Evolutionary conservation across 2,329 filamentous ascomycete species (phyloP).

Genomic region (Dactylellina leptospora): DNA sequence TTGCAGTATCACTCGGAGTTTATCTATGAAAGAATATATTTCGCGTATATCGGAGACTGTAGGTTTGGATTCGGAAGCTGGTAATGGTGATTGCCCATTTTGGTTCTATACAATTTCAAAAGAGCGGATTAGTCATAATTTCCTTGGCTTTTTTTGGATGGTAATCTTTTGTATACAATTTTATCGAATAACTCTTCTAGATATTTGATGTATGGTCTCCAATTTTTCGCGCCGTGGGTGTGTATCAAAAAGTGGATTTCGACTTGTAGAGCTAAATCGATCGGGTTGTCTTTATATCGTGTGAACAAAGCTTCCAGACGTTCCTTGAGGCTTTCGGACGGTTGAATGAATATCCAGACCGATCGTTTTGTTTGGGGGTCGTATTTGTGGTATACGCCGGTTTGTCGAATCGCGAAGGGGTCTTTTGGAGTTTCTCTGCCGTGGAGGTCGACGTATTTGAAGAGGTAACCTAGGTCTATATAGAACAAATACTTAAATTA

Average conservation of each 20-base stretch:
- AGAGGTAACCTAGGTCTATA: constrained; percentile 42
- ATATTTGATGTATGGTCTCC: constrained; percentile 43
- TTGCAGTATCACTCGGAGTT: constrained; percentile 21
- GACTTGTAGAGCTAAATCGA: constrained; percentile 39
- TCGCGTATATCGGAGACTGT: not conserved
- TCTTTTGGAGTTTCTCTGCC: constrained; percentile 11
- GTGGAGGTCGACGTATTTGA: constrained; percentile 43
- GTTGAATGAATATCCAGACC: constrained; percentile 43
- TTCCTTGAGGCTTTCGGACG: constrained; percentile 38
- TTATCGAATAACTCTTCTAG: constrained; percentile 19
- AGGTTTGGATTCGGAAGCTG: not conserved
- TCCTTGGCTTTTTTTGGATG: not conserved
- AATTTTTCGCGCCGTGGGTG: constrained; percentile 31
- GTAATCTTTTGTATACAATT: constrained; percentile 27
- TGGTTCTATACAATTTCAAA: not conserved
- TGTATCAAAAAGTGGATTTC: constrained; percentile 37
- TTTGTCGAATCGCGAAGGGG: constrained; percentile 35
- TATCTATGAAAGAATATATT: constrained; percentile 29
- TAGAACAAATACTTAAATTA: not conserved
- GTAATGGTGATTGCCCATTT: not conserved
- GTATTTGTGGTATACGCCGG: constrained; percentile 47
- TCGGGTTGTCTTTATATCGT: constrained; percentile 37
- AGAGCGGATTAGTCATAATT: not conserved
- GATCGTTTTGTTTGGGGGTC: constrained; percentile 40
- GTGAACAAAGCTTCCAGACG: constrained; percentile 23